These are phyloP conservation scores for Trametes sanguinea DNA, from an alignment of 768 basidiomycete species.

Conservation along the genomic window DNA sequence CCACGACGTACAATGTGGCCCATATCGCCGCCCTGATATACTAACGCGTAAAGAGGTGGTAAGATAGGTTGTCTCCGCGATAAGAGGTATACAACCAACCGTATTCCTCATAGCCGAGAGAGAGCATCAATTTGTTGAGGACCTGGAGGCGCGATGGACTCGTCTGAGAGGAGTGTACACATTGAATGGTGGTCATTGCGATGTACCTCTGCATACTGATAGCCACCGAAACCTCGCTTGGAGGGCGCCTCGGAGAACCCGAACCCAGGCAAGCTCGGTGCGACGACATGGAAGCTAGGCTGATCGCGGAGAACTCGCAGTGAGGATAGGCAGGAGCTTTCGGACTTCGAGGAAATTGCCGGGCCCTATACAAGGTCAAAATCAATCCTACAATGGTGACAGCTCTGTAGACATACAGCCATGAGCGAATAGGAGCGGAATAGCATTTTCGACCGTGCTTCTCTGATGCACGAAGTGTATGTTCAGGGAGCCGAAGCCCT, in stretches of 20 bases:
- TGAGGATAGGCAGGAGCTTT: conserved; percentile 58
- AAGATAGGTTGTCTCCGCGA: conserved; percentile 17
- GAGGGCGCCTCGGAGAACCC: conserved; percentile 61
- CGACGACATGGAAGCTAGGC: conserved; percentile 66
- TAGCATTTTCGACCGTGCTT: conserved; percentile 45
- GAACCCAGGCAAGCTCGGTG: conserved; percentile 57
- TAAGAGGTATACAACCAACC: conserved; percentile 8
- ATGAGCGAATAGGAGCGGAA: conserved; percentile 62
- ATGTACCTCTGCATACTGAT: conserved; percentile 58
- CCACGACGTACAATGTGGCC: conserved; percentile 36
- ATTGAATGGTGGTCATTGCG: too few species aligned
- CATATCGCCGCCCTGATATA: conserved; percentile 53
- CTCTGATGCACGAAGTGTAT: conserved; percentile 62
- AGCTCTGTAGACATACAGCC: conserved; percentile 44
- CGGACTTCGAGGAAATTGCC: conserved; percentile 58
- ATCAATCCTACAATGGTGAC: background rate
- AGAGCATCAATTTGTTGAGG: conserved; percentile 33
- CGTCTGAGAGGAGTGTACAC: too few species aligned
- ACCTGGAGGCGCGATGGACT: background rate
- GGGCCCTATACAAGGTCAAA: conserved; percentile 47
- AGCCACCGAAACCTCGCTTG: conserved; percentile 48
- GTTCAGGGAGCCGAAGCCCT: conserved; percentile 47
- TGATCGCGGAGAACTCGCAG: conserved; percentile 41
- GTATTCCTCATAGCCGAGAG: conserved; percentile 31
- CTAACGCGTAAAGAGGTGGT: conserved; percentile 15